These are phyloP conservation scores for Pestalotiopsis sp. DNA, from an alignment of 2,329 filamentous ascomycete genomes.

Conservation along the genomic window DNA sequence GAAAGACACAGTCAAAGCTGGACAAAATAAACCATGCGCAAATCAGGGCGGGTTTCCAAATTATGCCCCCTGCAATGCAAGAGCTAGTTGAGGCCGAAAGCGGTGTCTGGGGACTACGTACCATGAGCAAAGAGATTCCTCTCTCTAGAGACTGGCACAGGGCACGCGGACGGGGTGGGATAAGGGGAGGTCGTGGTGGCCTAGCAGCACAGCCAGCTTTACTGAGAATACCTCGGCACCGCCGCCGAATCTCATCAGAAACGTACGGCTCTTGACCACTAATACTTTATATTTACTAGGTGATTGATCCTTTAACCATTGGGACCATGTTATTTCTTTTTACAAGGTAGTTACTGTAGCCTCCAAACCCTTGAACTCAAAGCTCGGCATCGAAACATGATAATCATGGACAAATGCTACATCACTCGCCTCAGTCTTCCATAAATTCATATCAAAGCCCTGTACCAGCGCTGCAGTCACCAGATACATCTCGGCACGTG, in stretches of 20 bases:
- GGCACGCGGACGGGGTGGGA: neutral
- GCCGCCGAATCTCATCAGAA: neutral
- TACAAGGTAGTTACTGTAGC: slow-evolving; percentile 21
- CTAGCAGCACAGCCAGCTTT: neutral
- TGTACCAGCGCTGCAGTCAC: slow-evolving; percentile 20
- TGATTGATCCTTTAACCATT: neutral
- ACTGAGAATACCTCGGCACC: neutral
- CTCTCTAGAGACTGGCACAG: neutral
- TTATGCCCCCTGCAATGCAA: neutral
- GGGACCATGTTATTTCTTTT: slow-evolving; percentile 16
- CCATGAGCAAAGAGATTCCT: neutral
- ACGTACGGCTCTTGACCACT: neutral
- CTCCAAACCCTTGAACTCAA: slow-evolving; percentile 24
- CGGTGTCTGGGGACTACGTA: neutral
- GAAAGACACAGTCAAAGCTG: neutral
- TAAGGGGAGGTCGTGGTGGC: neutral
- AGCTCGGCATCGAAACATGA: slow-evolving; percentile 25
- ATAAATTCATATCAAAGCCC: slow-evolving; percentile 21
- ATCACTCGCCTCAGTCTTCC: slow-evolving; percentile 19
- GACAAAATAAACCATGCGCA: neutral
- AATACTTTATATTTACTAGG: neutral
- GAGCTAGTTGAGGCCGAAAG: neutral
- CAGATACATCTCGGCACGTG: slow-evolving; percentile 26
- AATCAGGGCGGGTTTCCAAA: neutral
- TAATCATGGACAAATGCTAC: slow-evolving; percentile 26